Percentiles rank a stretch among this genome's conserved stretches.
Evolutionary conservation across 192 early-diverging fungal species (phyloP).

Genomic region (Dimargaris cristalligena): DNA sequence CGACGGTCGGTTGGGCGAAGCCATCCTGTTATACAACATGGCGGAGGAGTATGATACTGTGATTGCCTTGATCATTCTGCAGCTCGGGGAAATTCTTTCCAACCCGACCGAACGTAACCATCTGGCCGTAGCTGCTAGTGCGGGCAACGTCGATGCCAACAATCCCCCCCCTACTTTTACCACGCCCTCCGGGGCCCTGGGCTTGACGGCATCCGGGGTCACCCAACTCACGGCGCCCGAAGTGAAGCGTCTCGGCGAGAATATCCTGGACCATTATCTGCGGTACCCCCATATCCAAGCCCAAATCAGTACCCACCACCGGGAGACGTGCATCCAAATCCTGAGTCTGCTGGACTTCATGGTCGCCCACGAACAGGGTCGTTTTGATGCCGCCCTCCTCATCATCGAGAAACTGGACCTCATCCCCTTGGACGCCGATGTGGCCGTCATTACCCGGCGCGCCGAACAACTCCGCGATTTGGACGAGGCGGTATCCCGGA

Average conservation of each 20-base stretch:
- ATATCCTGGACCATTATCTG: slow-evolving; percentile 27
- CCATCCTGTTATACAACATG: slow-evolving; percentile 59
- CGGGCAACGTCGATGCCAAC: neutral
- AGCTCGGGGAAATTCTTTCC: slow-evolving; percentile 43
- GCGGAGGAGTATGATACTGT: slow-evolving; percentile 59
- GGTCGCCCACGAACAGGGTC: slow-evolving; percentile 28
- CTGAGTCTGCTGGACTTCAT: slow-evolving; percentile 43
- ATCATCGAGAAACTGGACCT: slow-evolving; percentile 40
- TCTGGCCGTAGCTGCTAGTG: neutral
- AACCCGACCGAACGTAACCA: slow-evolving; percentile 15
- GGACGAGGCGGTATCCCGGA: slow-evolving; percentile 49
- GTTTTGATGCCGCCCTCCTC: slow-evolving; percentile 41
- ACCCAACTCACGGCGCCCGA: slow-evolving; percentile 12
- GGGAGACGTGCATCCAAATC: slow-evolving; percentile 38
- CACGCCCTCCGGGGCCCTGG: neutral
- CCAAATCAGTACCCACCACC: slow-evolving; percentile 18
- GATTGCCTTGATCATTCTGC: slow-evolving; percentile 44
- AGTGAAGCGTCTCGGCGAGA: slow-evolving; percentile 28
- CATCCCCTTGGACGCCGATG: slow-evolving; percentile 43
- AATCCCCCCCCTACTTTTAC: neutral
- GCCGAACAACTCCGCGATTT: slow-evolving; percentile 46
- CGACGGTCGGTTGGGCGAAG: slow-evolving; percentile 51
- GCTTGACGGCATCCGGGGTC: neutral
- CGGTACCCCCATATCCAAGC: slow-evolving; percentile 30
- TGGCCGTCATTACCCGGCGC: slow-evolving; percentile 34